Conservation (phyloP, 306 rosid species). For the Leucaena leucocephala region DNA sequence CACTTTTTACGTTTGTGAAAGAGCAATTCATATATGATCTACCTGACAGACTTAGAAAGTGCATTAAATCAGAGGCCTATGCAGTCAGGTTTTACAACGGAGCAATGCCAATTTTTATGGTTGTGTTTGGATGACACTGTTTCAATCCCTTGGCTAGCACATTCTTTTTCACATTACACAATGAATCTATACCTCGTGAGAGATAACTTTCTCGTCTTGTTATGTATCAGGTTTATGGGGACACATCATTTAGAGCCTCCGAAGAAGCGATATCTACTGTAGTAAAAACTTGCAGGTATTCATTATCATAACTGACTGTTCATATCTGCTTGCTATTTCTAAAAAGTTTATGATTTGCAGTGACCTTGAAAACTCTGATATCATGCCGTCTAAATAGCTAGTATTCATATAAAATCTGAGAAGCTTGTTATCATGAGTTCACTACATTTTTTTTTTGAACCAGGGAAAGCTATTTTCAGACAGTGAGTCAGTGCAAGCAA, state of each 20-base stretch:
- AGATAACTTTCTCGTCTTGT: constrained; percentile 28
- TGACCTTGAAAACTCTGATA: constrained; percentile 17
- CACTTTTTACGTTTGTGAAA: constrained; percentile 40
- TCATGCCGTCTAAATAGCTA: constrained; percentile 26
- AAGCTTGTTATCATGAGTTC: constrained; percentile 33
- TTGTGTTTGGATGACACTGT: constrained; percentile 33
- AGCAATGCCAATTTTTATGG: constrained; percentile 91
- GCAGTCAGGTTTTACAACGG: constrained; percentile 88
- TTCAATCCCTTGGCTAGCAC: constrained; percentile 34
- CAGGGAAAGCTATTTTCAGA: constrained; percentile 94
- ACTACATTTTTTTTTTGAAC: constrained; percentile 35
- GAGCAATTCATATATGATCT: constrained; percentile 91
- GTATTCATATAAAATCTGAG: neutral
- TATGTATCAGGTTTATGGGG: constrained; percentile 76
- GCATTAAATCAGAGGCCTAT: constrained; percentile 86
- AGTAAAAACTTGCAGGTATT: constrained; percentile 78
- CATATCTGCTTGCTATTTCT: neutral
- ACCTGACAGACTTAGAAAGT: constrained; percentile 85
- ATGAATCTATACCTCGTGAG: constrained; percentile 26
- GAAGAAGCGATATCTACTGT: constrained; percentile 81
- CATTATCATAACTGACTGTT: constrained; percentile 7
- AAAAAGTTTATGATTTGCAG: neutral
- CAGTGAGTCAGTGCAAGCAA: constrained; percentile 84
- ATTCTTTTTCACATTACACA: neutral
- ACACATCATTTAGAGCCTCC: constrained; percentile 89